Conservation (phyloP, 2,329 filamentous ascomycete species). For the Colletotrichum truncatum region DNA sequence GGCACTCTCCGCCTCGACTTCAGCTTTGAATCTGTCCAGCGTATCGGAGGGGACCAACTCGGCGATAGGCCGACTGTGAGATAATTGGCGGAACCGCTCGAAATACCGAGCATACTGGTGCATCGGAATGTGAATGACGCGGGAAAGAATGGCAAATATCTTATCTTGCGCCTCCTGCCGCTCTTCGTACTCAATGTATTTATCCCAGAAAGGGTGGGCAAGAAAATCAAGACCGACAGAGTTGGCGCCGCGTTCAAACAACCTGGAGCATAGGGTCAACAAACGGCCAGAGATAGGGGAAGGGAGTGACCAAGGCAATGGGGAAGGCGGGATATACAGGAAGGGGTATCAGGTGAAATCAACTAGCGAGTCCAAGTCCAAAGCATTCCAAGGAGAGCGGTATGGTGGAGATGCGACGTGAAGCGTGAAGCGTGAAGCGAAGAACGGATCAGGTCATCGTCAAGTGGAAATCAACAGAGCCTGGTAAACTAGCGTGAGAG, state of each 20-base stretch:
- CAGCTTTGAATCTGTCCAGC: slow-evolving; percentile 73
- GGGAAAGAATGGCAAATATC: slow-evolving; percentile 84
- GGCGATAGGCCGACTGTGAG: slow-evolving; percentile 74
- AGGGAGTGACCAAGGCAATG: slow-evolving; percentile 38
- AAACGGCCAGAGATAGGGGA: slow-evolving; percentile 21
- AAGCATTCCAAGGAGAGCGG: slow-evolving; percentile 45
- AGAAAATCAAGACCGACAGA: slow-evolving; percentile 93
- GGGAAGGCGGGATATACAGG: slow-evolving; percentile 70
- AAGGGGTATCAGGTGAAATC: slow-evolving; percentile 59
- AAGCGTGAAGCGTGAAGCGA: slow-evolving; percentile 56
- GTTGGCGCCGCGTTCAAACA: slow-evolving; percentile 89
- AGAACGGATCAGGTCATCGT: slow-evolving; percentile 47
- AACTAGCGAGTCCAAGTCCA: slow-evolving; percentile 60
- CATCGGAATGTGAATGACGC: slow-evolving; percentile 89
- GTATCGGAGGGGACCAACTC: slow-evolving; percentile 78
- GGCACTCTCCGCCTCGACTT: slow-evolving; percentile 73
- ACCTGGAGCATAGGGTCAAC: slow-evolving; percentile 62
- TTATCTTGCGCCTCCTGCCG: slow-evolving; percentile 84
- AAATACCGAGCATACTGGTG: slow-evolving; percentile 97
- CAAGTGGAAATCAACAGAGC: slow-evolving; percentile 60
- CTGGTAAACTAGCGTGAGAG: slow-evolving; percentile 74
- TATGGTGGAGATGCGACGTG: slow-evolving; percentile 47
- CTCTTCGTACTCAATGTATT: slow-evolving; percentile 97
- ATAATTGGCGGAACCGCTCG: slow-evolving; percentile 84
- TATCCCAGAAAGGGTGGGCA: slow-evolving; percentile 97